These are phyloP conservation scores for Helichrysum umbraculigerum DNA, from an alignment of 129 eudicot genomes.

Conservation along the genomic window DNA sequence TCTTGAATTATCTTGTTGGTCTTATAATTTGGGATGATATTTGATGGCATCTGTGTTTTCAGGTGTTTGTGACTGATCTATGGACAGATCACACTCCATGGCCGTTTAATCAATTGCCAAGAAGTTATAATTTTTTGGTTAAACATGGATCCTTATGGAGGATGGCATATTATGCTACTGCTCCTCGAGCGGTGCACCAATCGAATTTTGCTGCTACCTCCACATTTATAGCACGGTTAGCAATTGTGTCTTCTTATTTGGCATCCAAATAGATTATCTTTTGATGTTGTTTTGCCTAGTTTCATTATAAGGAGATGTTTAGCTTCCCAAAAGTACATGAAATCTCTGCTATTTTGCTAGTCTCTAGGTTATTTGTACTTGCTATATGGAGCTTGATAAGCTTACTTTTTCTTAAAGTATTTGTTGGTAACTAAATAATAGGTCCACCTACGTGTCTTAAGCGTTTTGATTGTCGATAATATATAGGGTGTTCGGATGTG, in stretches of 20 bases:
- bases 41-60: slow-evolving; percentile 33
- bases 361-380: neutral
- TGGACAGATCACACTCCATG: slow-evolving; percentile 98
- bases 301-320: slow-evolving; percentile 5
- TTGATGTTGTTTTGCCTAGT: slow-evolving; percentile 7
- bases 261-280: neutral
- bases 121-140: slow-evolving; percentile 91
- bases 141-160: slow-evolving; percentile 91
- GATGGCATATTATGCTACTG: slow-evolving; percentile 81
- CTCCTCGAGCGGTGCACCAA: slow-evolving; percentile 87
- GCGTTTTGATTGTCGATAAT: neutral
- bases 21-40: neutral
- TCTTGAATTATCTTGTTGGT: neutral
- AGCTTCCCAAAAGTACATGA: neutral
- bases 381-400: neutral
- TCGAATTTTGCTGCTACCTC: slow-evolving; percentile 96
- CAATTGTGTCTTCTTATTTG: slow-evolving; percentile 9
- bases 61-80: slow-evolving; percentile 92
- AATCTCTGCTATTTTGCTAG: neutral
- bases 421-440: neutral
- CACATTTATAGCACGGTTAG: slow-evolving; percentile 87
- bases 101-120: slow-evolving; percentile 97
- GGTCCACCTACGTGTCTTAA: neutral
- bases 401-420: neutral
- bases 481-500: slow-evolving; percentile 13